Base-by-base conservation (phyloP, 2,329 filamentous ascomycete genomes). In the Epichloe gansuensis region DNA sequence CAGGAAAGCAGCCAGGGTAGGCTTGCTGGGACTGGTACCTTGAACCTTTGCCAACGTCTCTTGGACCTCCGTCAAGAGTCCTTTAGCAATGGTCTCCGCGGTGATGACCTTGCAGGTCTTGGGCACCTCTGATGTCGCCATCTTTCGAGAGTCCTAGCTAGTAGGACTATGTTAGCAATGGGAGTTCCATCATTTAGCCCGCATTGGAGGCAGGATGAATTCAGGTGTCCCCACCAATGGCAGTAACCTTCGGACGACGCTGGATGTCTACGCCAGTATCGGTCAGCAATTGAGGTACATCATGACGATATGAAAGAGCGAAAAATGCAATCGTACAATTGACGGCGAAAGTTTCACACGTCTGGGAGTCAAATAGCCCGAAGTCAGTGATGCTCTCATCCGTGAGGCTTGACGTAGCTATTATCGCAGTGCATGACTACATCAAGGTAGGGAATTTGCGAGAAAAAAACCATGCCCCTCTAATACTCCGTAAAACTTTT, bases 101-200 rank as follows among this genome's bases (percentile, higher is more conserved):
- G 95, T 81, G 63, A 97, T 80, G 68, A 96, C 90, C 79, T 95
- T 96, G 81, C 93, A 97, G 64, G 86, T 81, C 70, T 82, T 81
- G 61, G 75, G 78, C 23, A 73, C 69, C n/a, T 60, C 61, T 53
- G 61, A 58, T 6, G 63, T 58, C 48, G 64, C 63, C 64, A 66
- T 68, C 31, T 13, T 44, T 28, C 25, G 23, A 25, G 15, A 43
- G 15, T 7, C 23, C 34, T 34, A 21, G 17, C 17, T 21, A 21
- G 17, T 21, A 15, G 17, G 12, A 2, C 45, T 35, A 5, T 41
- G 15, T 46, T n/a, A 47, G 37, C 37, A 43, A 43, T 11, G 9
- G 2, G 25, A 23, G 6, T 13, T 23, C 31, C 23, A 11, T 9
- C 6, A 17, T 38, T 21, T 31, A 7, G 35, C 9, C 41, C 4